Evolutionary conservation across 805 yeast species (phyloP).

Genomic region (Zygoascus bituminiphila): DNA sequence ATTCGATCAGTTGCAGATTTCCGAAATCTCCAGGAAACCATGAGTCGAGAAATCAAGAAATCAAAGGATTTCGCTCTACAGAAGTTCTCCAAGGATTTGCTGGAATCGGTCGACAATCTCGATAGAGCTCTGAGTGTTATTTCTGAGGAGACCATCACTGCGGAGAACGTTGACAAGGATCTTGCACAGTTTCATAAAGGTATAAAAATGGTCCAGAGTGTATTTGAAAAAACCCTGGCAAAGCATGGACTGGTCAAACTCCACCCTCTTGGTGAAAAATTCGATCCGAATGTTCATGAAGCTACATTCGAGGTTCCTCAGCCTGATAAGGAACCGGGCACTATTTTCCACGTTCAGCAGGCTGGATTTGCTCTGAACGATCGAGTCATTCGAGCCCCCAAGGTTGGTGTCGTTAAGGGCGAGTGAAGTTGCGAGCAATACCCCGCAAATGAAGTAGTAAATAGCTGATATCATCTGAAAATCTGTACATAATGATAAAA

Average conservation of each 20-base stretch:
- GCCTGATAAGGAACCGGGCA: conserved; percentile 84
- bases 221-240: conserved; percentile 73
- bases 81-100: conserved; percentile 81
- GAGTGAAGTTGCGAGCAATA: no score
- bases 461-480: no score
- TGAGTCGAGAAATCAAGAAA: conserved; percentile 78
- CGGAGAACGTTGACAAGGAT: conserved; percentile 39
- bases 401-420: conserved; percentile 84
- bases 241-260: conserved; percentile 75
- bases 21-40: conserved; percentile 84
- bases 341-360: conserved; percentile 89
- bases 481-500: not conserved
- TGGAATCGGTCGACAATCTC: conserved; percentile 86
- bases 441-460: no score
- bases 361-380: conserved; percentile 78
- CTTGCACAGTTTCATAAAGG: conserved; percentile 76
- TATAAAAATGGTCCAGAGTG: conserved; percentile 79
- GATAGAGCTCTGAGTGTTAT: conserved; percentile 58
- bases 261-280: conserved; percentile 74
- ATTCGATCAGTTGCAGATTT: conserved; percentile 84
- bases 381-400: conserved; percentile 89
- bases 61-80: conserved; percentile 87
- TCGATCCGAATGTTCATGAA: conserved; percentile 89
- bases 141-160: conserved; percentile 25
- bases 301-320: conserved; percentile 85